Base-by-base conservation (phyloP, 768 basidiomycete genomes). In the Trametes coccinea region DNA sequence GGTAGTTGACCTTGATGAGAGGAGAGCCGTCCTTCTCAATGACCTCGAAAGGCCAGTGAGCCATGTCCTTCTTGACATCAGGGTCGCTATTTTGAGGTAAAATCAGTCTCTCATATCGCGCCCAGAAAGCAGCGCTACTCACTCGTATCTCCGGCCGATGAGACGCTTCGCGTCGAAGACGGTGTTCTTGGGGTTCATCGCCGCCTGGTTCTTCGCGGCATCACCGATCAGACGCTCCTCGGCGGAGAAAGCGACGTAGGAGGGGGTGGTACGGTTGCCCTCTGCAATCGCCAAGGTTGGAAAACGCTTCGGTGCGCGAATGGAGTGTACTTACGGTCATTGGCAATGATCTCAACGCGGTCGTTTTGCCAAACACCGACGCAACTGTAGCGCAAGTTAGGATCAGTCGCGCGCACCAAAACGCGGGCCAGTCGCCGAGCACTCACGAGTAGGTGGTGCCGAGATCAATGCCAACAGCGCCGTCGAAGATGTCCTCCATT, bases 291-390 rank as follows among this genome's bases (percentile, higher is more conserved):
- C 43, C 29, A 48, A 43, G 16, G 31, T 64, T 30, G 54, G 62
- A 40, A 33, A 46, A 49, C 54, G 52, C 22, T 56, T 30, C 34
- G 16, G 29, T 48, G 65, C 65, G 56, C 48, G n/a, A 40, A 22
- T 33, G 52, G 56, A 55, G 59, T 57, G 55, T 50, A 81, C 91
- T 77, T 69, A 93, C 90, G 93, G 84, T 95, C 93, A 72, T 95
- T 95, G 80, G 93, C 90, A 75, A 98, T 98, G 82, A 98, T 98
- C 78, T 98, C 95, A 71, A 98, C 95, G 72, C 96, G 94, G 85
- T 98, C 96, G 78, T 97, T 95, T 85, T 96, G 93, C 95, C 95
- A 98, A 73, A 98, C 95, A 82, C 94, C 96, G 70, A 98, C 96
- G 76, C 95, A 98, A 50, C 94, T 96, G 69, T 6, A 37, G 5